These are phyloP conservation scores for Knoxdaviesia capensis DNA, from an alignment of 2,329 filamentous ascomycete species.

Conservation along the genomic window DNA sequence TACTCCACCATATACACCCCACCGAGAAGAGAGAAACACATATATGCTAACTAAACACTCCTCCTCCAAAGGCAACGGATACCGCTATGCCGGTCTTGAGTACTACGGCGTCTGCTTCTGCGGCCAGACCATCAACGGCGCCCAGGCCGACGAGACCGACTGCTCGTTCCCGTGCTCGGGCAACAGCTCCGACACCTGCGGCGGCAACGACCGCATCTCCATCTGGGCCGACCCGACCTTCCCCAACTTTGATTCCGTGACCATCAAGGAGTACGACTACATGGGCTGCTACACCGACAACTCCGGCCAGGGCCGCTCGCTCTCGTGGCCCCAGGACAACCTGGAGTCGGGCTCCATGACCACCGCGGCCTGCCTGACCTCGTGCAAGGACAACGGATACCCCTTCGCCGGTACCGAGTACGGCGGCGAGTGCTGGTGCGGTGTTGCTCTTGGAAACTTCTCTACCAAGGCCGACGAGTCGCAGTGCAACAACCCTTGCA, in stretches of 20 bases:
- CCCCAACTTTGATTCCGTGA: slow-evolving; percentile 20
- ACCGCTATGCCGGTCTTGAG: slow-evolving; percentile 27
- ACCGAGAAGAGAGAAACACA: too few relatives aligned
- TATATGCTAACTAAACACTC: neutral
- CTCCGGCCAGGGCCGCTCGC: slow-evolving; percentile 18
- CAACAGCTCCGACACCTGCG: slow-evolving; percentile 23
- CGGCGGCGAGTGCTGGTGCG: slow-evolving; percentile 26
- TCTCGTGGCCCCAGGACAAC: slow-evolving; percentile 20
- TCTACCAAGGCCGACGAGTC: slow-evolving; percentile 14
- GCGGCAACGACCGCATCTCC: slow-evolving; percentile 24
- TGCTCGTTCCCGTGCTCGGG: slow-evolving; percentile 36
- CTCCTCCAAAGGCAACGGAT: slow-evolving; percentile 20
- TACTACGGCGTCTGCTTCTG: slow-evolving; percentile 34
- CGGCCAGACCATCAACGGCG: slow-evolving; percentile 28
- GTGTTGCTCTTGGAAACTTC: slow-evolving; percentile 29
- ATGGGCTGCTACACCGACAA: slow-evolving; percentile 40
- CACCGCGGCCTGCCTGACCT: slow-evolving; percentile 19
- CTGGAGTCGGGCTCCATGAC: slow-evolving; percentile 18
- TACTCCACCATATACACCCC: neutral
- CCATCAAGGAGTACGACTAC: slow-evolving; percentile 31
- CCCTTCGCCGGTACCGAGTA: slow-evolving; percentile 28
- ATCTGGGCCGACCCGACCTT: slow-evolving; percentile 28
- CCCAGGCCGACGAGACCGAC: slow-evolving; percentile 26
- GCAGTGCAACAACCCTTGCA: slow-evolving; percentile 30
- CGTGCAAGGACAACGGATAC: slow-evolving; percentile 22